phyloP scores from a whole-genome alignment of 1,284 basidiomycete genomes.

The Jaminaea rosea region DNA sequence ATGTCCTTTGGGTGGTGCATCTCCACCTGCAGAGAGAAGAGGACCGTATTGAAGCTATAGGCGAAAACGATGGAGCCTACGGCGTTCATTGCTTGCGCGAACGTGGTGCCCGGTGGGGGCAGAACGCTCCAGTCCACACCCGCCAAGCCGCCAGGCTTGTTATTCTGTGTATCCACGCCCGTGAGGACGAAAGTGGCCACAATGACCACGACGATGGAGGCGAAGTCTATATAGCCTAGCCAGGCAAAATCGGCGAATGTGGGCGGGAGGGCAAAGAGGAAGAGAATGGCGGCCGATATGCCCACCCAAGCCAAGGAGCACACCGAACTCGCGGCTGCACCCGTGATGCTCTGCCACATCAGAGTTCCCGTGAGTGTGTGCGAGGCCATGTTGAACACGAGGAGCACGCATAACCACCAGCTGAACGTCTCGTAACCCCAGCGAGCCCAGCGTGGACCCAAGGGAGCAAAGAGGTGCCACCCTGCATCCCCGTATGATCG shows the following conservation, averaged over 20 bases:
- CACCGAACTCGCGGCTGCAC: too few species aligned
- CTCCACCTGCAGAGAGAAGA: slow-evolving; percentile 32
- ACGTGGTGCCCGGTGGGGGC: slow-evolving; percentile 25
- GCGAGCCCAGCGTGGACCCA: too few species aligned
- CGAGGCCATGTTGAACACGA: too few species aligned
- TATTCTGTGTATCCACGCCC: too few species aligned
- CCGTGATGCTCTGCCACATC: too few species aligned
- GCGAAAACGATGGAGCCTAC: slow-evolving; percentile 36
- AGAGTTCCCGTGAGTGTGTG: too few species aligned
- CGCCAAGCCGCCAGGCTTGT: slow-evolving; percentile 9
- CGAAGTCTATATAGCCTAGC: slow-evolving; percentile 36
- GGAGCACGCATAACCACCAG: too few species aligned
- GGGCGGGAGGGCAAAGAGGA: slow-evolving; percentile 27
- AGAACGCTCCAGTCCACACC: slow-evolving; percentile 22
- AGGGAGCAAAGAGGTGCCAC: too few species aligned
- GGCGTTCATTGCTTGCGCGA: slow-evolving; percentile 25
- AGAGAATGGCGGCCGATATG: slow-evolving; percentile 32
- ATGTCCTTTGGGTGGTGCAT: slow-evolving; percentile 19
- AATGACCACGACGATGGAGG: slow-evolving; percentile 28
- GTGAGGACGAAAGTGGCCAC: slow-evolving; percentile 31
- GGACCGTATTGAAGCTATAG: slow-evolving; percentile 34
- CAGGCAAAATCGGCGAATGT: slow-evolving; percentile 29
- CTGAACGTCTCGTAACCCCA: too few species aligned
- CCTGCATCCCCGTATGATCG: too few species aligned
- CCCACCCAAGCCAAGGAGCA: slow-evolving; percentile 32